Percentiles rank a stretch among this genome's conserved stretches.
Conservation (phyloP, 1,284 basidiomycete species). For the Waitea zeae region DNA sequence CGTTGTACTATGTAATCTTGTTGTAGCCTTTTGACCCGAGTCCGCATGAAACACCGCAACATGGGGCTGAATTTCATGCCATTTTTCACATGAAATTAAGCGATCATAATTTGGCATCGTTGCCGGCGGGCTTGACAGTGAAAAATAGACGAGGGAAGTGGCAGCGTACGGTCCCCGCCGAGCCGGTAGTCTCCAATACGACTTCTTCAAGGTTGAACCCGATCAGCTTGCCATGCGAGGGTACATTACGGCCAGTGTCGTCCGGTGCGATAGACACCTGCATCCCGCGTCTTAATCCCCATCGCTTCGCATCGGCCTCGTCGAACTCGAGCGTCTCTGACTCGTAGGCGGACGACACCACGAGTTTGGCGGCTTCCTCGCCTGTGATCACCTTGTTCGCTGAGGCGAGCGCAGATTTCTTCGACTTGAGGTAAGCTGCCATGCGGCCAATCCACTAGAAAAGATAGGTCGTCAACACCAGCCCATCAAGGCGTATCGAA, state of each 20-base stretch:
- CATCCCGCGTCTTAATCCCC: slow-evolving; percentile 21
- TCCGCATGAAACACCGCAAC: no score
- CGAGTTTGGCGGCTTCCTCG: slow-evolving; percentile 23
- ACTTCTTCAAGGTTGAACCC: slow-evolving; percentile 29
- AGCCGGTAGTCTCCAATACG: slow-evolving; percentile 25
- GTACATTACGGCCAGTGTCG: slow-evolving; percentile 26
- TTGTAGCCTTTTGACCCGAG: no score
- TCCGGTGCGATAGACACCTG: slow-evolving; percentile 26
- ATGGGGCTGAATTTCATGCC: no score
- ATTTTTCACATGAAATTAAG: no score
- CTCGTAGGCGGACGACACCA: slow-evolving; percentile 20
- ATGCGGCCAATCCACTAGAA: slow-evolving; percentile 6
- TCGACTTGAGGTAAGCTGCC: no score
- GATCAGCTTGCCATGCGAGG: slow-evolving; percentile 30
- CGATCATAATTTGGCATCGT: no score
- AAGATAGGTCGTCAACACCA: not conserved
- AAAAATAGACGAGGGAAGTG: slow-evolving; percentile 30
- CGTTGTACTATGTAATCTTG: no score
- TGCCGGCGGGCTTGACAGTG: slow-evolving; percentile 6
- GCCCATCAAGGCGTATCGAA: not conserved
- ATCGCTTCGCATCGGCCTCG: slow-evolving; percentile 20
- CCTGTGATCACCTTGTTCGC: slow-evolving; percentile 18
- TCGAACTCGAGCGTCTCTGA: slow-evolving; percentile 27
- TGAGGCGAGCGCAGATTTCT: slow-evolving; percentile 12
- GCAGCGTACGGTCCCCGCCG: slow-evolving; percentile 21